Evolutionary conservation across 257 asterid species (phyloP), one percentile per base, ranked within the genome.

Genomic region (Galeopsis tetrahit): DNA sequence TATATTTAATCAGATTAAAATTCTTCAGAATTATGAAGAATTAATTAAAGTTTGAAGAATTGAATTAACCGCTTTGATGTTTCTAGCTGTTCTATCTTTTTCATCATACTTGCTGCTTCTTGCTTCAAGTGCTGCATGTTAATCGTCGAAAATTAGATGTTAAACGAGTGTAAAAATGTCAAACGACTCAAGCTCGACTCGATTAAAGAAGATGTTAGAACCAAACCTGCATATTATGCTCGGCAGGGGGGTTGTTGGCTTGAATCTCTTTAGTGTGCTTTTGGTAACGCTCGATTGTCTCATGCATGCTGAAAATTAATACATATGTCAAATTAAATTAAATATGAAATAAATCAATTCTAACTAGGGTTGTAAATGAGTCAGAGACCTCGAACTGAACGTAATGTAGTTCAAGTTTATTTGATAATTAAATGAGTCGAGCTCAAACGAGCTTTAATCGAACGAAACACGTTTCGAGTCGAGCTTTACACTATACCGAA

Each of bases 1-100:
- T 4, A n/a, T 39, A 8, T 9, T 11, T 7, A 67, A n/a, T 58
- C 32, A 40, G 6, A 17, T 9, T 35, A 63, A 4, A 36, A 17
- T 14, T 38, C 10, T 17, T 44, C 10, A 21, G 9, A 38, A 15
- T 40, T 4, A 40, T 21, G 28, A 21, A 21, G 1, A 21, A 21
- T 8, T 17, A 36, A 4, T 66, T 34, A 42, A 36, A 14, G n/a
- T 34, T 15, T n/a, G 4, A 52, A 53, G n/a, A 63, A 4, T 11
- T 21, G 17, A 5, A 9, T 21, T 32, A 35, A 94, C 99, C 98
- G 62, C 72, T 87, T 91, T 31, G 97, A 81, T 58, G 81, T 17
- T 85, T 94, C 98, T 39, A 94, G 98, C 21, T 69, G 76, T 85
- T 94, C 99, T 44, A 91, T 87, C 87, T 85, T 87, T 75, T 85